These are phyloP conservation scores for Diplotaxis tenuifolia DNA, from an alignment of 345 rosid genomes.

Conservation along the genomic window DNA sequence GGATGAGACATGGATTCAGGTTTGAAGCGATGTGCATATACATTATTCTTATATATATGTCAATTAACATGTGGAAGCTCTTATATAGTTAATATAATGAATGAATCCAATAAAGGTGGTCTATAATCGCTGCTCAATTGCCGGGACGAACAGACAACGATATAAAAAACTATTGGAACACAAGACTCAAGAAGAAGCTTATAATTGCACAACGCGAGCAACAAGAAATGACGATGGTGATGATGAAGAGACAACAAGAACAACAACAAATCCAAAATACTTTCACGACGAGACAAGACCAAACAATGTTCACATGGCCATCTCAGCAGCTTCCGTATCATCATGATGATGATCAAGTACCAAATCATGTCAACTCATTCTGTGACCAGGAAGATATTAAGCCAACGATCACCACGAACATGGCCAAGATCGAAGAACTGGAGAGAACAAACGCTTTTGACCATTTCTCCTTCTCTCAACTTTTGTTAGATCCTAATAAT, in stretches of 20 bases:
- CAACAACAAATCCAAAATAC: constrained; percentile 15
- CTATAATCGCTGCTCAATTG: constrained; percentile 71
- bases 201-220: constrained; percentile 52
- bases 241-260: constrained; percentile 37
- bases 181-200: constrained; percentile 72
- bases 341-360: constrained; percentile 14
- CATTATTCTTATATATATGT: neutral
- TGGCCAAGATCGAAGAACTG: constrained; percentile 25
- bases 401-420: constrained; percentile 15
- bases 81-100: neutral
- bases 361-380: constrained; percentile 11
- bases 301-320: constrained; percentile 39
- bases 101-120: constrained; percentile 49
- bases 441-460: constrained; percentile 25
- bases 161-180: constrained; percentile 81
- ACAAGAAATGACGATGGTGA: constrained; percentile 39
- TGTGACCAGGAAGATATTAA: constrained; percentile 12
- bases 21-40: constrained; percentile 48
- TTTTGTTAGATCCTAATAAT: constrained; percentile 19
- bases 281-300: constrained; percentile 25
- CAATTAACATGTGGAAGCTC: neutral
- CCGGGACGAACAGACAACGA: constrained; percentile 82
- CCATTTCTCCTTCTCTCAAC: constrained; percentile 25
- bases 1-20: constrained; percentile 34
- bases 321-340: constrained; percentile 1